A percentile compares a stretch with the other conserved stretches of the same genome.
Conservation (phyloP, 257 asterid species). For the Lithospermum erythrorhizon region DNA sequence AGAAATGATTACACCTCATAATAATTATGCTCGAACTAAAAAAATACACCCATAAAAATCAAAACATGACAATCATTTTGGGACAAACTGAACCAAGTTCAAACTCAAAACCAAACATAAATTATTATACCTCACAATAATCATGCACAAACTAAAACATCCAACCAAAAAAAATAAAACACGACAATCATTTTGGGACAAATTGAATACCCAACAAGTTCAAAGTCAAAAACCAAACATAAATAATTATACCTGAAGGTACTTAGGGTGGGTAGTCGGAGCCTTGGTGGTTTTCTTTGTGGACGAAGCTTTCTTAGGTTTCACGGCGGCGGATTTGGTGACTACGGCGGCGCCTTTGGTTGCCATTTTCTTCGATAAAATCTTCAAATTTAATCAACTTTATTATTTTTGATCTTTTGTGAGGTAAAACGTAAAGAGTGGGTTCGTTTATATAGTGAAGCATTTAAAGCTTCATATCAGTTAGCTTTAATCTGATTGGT, state of each 20-base stretch:
- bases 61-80: no score
- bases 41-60: no score
- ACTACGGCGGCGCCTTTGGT: constrained; percentile 21
- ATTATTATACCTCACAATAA: no score
- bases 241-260: constrained; percentile 42
- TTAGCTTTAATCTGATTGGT: constrained; percentile 47
- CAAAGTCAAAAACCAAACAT: neutral
- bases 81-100: no score
- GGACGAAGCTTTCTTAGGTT: constrained; percentile 48
- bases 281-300: constrained; percentile 32
- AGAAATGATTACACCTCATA: no score
- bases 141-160: no score
- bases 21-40: no score
- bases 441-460: constrained; percentile 41
- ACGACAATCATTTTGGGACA: no score
- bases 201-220: no score
- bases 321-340: constrained; percentile 13
- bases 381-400: no score
- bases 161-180: no score
- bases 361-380: constrained; percentile 18
- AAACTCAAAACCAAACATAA: no score
- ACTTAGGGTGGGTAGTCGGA: constrained; percentile 54
- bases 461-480: constrained; percentile 19
- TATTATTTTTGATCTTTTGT: constrained; percentile 3
- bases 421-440: constrained; percentile 9